Base-by-base conservation (phyloP, 306 rosid species). In the Hippophae tibetana region DNA sequence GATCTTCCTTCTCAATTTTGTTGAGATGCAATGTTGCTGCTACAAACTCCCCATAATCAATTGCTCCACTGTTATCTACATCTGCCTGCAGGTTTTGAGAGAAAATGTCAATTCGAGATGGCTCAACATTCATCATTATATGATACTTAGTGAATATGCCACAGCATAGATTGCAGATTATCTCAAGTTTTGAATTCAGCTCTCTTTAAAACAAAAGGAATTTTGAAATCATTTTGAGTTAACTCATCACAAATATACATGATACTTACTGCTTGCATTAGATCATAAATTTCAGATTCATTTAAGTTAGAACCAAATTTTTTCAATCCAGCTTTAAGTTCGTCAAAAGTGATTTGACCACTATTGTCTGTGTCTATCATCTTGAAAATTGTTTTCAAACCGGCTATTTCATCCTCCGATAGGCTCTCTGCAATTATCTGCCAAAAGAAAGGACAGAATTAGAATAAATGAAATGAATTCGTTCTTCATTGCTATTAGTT, bases 391-490 rank as follows among this genome's bases (percentile, higher is more conserved):
- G 86, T 97, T 66, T 79, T 88, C 56, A 93, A 81, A 57, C 99
- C 99, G 52, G 97, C 99, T 59, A 93, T 86, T 79, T 93, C 99
- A 80, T 93, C 99, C 77, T 82, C 97, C 13, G 95, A 88, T 74
- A 93, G 77, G 75, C 72, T 93, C 88, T 93, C 90, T 6, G 97
- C 97, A 74, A 93, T 93, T 38, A 93, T 73, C 97, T 93, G 74
- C 72, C 79, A 77, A 40, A 53, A 9, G 38, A 2, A 31, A 31
- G 38, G 38, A 31, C 38, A 31, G 3, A 31, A 31, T 31, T 31
- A 31, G 38, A 31, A 58, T 55, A 7, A 54, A 55, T 3, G n/a
- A 44, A 64, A 64, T 45, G 8, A 44, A 54, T 31, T 23, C 6
- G 18, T n/a, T 14, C 53, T 23, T 31, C 3, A 53, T 53, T 11